These are phyloP conservation scores for Nothophaeocryptopus gaeumannii DNA, from an alignment of 2,329 filamentous ascomycete genomes.

Conservation along the genomic window DNA sequence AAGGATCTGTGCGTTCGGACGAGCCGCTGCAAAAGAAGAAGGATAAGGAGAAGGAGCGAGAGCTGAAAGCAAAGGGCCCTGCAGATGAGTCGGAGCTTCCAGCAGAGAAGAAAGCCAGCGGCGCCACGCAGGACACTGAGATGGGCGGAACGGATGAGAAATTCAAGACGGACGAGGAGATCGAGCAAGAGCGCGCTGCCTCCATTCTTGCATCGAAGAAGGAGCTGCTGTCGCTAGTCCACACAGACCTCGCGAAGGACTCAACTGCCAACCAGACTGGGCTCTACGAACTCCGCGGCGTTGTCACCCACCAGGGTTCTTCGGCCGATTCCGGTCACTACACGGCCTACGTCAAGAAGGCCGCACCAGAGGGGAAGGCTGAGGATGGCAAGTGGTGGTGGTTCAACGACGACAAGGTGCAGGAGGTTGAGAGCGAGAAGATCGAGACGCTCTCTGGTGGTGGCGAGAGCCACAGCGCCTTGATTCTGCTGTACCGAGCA, in stretches of 20 bases:
- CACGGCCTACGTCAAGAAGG: conserved; percentile 96
- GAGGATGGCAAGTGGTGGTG: conserved; percentile 99
- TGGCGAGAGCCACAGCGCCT: conserved; percentile 73
- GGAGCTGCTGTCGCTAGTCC: conserved; percentile 76
- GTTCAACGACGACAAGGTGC: conserved; percentile 98
- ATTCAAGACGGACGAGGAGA: conserved; percentile 91
- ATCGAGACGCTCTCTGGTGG: conserved; percentile 87
- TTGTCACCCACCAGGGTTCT: conserved; percentile 94
- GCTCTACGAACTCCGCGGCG: conserved; percentile 87
- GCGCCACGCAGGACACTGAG: conserved; percentile 64
- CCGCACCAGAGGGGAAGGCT: conserved; percentile 74
- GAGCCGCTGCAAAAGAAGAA: conserved; percentile 89
- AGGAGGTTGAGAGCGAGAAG: conserved; percentile 86
- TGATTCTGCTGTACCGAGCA: conserved; percentile 75
- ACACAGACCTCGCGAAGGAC: conserved; percentile 70
- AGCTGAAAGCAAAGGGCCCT: conserved; percentile 33
- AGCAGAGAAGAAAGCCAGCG: conserved; percentile 45
- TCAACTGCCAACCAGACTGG: conserved; percentile 88
- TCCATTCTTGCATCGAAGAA: conserved; percentile 78
- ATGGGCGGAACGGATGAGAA: conserved; percentile 77
- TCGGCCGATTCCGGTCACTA: conserved; percentile 98
- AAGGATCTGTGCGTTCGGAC: conserved; percentile 29
- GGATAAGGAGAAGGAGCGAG: conserved; percentile 62
- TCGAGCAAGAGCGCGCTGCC: conserved; percentile 78
- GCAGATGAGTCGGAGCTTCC: conserved; percentile 44